Conservation (phyloP, 495 filamentous ascomycete species). For the Parathielavia hyrcaniae region DNA sequence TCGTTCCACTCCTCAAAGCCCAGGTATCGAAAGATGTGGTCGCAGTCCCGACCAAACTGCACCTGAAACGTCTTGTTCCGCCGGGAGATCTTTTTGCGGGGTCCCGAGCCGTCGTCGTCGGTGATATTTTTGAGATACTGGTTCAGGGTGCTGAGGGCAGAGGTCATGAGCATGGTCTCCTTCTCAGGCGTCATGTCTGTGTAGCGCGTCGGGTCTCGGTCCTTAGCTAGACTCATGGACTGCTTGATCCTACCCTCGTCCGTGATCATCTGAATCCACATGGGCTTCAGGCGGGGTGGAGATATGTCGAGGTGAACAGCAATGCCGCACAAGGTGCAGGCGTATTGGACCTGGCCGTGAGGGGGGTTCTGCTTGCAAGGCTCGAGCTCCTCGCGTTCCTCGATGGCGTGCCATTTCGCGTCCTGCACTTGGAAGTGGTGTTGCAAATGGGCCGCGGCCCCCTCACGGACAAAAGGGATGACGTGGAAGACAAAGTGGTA, state of each 20-base stretch:
- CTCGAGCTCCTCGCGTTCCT: background rate
- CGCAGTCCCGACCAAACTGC: constrained; percentile 60
- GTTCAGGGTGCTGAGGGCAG: constrained; percentile 51
- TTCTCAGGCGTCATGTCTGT: constrained; percentile 39
- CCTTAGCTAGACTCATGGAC: constrained; percentile 49
- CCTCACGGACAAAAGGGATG: constrained; percentile 3
- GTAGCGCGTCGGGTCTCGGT: constrained; percentile 53
- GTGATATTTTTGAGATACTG: constrained; percentile 60
- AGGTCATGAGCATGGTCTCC: constrained; percentile 40
- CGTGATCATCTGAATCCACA: constrained; percentile 50
- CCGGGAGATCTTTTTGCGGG: constrained; percentile 52
- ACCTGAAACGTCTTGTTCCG: constrained; percentile 67
- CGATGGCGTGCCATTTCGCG: background rate
- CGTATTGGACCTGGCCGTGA: constrained; percentile 38
- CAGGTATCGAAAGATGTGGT: constrained; percentile 55
- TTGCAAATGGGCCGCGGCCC: constrained; percentile 5
- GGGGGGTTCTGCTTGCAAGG: constrained; percentile 29
- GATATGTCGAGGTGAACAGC: constrained; percentile 41
- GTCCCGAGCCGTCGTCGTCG: constrained; percentile 31
- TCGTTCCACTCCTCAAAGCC: constrained; percentile 48
- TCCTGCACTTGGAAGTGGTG: constrained; percentile 26
- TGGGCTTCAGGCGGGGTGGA: constrained; percentile 46
- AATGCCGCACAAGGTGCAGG: constrained; percentile 49
- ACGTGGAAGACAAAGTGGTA: constrained; percentile 32
- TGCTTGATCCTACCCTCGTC: constrained; percentile 49